These are phyloP conservation scores for Nyssa sinensis DNA, from an alignment of 148 eudicot species.

Conservation along the genomic window DNA sequence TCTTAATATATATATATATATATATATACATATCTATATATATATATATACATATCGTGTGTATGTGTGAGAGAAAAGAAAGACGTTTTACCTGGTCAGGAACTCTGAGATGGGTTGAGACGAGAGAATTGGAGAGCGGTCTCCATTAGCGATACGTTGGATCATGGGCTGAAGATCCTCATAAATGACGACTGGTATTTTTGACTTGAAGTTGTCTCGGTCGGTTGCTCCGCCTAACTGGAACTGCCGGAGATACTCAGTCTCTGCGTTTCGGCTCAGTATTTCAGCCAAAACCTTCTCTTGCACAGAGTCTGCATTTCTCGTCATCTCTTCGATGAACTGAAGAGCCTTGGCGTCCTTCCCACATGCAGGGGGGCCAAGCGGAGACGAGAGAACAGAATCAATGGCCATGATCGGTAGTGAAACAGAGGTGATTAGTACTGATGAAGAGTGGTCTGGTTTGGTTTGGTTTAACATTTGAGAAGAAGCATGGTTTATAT, in stretches of 20 bases:
- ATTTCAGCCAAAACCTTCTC: constrained; percentile 56
- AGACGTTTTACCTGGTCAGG: constrained; percentile 48
- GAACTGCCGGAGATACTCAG: constrained; percentile 49
- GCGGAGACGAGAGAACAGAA: constrained; percentile 11
- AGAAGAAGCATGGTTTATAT: constrained; percentile 24
- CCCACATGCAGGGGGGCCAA: constrained; percentile 34
- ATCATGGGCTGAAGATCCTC: constrained; percentile 60
- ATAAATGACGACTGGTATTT: constrained; percentile 50
- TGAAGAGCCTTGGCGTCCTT: constrained; percentile 37
- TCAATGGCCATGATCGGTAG: constrained; percentile 21
- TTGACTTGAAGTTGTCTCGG: constrained; percentile 33
- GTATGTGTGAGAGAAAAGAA: no score
- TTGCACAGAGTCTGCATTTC: constrained; percentile 43
- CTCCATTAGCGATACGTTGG: constrained; percentile 66
- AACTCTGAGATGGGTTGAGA: constrained; percentile 59
- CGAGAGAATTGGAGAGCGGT: constrained; percentile 60
- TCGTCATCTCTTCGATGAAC: constrained; percentile 59
- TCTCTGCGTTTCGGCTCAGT: constrained; percentile 42
- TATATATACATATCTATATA: not conserved
- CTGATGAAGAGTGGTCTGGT: not conserved
- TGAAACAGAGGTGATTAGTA: not conserved
- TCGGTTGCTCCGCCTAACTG: constrained; percentile 34
- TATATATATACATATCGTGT: not conserved
- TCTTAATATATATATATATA: not conserved
- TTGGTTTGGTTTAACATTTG: not conserved